Percentiles rank a stretch among this genome's conserved stretches.
Evolutionary conservation across 768 basidiomycete species (phyloP).

Genomic region (Rhodotorula paludigena): DNA sequence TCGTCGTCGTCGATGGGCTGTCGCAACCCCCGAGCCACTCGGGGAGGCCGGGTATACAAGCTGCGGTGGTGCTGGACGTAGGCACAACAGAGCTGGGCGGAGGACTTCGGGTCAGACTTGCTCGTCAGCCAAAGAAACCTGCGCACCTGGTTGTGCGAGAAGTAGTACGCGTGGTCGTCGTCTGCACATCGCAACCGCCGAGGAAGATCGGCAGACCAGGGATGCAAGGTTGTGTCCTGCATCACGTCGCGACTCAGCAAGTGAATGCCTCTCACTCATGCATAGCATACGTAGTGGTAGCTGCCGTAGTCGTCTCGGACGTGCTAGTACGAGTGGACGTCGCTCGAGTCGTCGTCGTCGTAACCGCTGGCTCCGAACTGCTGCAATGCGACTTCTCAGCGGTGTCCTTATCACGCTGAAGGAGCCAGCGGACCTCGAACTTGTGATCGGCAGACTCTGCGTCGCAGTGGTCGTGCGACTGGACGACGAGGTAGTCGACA

Average conservation of each 20-base stretch:
- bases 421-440: too few species aligned
- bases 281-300: neutral
- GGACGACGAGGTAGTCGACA: neutral
- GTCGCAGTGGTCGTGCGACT: too few species aligned
- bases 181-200: conserved; percentile 1
- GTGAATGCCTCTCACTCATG: neutral
- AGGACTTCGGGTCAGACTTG: too few species aligned
- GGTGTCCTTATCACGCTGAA: too few species aligned
- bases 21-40: neutral
- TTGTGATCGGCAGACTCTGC: too few species aligned
- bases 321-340: too few species aligned
- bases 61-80: neutral
- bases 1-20: neutral
- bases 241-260: too few species aligned
- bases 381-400: neutral
- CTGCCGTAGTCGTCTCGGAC: neutral
- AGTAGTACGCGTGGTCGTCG: neutral
- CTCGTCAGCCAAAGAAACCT: too few species aligned
- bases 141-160: neutral
- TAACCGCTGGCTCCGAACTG: too few species aligned
- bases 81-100: too few species aligned
- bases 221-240: neutral
- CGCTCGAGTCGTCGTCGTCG: neutral
- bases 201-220: conserved; percentile 1
- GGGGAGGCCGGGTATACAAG: neutral